Percentiles rank a stretch among this genome's conserved stretches.
Evolutionary conservation across 2,329 filamentous ascomycete genomes (phyloP).

Genomic region (Fusarium sp.): DNA sequence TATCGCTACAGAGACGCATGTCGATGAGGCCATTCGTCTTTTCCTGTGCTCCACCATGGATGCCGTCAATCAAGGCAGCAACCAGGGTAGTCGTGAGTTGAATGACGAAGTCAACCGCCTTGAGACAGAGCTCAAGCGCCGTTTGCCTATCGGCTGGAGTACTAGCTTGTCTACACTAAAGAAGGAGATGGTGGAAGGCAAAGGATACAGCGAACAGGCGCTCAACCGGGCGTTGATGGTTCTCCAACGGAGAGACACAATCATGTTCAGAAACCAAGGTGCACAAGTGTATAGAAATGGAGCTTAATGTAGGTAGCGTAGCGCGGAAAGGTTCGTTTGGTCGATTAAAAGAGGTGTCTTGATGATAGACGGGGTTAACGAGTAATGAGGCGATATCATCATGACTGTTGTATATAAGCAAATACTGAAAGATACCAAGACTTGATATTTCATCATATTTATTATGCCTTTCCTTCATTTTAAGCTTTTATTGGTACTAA

Average conservation of each 20-base stretch:
- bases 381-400: conserved; percentile 41
- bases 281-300: conserved; percentile 81
- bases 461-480: neutral
- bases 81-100: conserved; percentile 85
- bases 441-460: conserved; percentile 1
- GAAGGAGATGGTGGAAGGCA: conserved; percentile 91
- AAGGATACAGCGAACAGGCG: conserved; percentile 88
- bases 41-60: conserved; percentile 99
- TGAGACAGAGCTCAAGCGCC: conserved; percentile 87
- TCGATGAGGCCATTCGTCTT: conserved; percentile 96
- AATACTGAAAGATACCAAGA: conserved; percentile 26
- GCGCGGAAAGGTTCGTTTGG: conserved; percentile 31
- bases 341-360: conserved; percentile 24
- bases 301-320: conserved; percentile 59
- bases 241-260: conserved; percentile 87
- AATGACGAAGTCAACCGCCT: conserved; percentile 90
- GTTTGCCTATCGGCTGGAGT: conserved; percentile 94
- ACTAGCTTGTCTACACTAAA: conserved; percentile 88
- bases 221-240: conserved; percentile 88
- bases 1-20: conserved; percentile 89
- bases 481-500: neutral
- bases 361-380: conserved; percentile 40
- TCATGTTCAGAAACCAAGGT: conserved; percentile 83
- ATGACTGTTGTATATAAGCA: conserved; percentile 13
- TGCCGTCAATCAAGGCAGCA: conserved; percentile 90